Percentiles rank a stretch among this genome's conserved stretches.
Conservation (phyloP, 2,329 filamentous ascomycete species). For the Exophiala viscosa region DNA sequence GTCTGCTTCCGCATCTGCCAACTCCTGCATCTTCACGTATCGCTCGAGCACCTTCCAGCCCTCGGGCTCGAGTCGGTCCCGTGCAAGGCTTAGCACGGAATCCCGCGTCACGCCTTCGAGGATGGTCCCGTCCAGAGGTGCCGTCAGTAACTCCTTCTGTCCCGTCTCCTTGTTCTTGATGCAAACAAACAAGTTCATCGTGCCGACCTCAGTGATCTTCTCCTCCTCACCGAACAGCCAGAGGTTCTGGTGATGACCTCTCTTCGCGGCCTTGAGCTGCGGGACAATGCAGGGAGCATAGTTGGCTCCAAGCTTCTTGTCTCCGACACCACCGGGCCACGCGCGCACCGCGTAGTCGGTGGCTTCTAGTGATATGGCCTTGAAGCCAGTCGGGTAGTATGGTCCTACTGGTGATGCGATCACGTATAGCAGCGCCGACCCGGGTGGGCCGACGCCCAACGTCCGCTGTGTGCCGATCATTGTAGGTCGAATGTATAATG, state of each 20-base stretch:
- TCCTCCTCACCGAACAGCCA: slow-evolving; percentile 97
- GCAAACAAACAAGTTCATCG: slow-evolving; percentile 96
- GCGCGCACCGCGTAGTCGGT: slow-evolving; percentile 95
- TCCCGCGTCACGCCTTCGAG: slow-evolving; percentile 92
- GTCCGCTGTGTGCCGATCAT: slow-evolving; percentile 97
- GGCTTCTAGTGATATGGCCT: slow-evolving; percentile 90
- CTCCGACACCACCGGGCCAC: slow-evolving; percentile 95
- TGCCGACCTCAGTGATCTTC: slow-evolving; percentile 94
- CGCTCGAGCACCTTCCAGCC: slow-evolving; percentile 87
- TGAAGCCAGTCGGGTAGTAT: slow-evolving; percentile 98
- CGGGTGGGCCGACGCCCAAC: slow-evolving; percentile 86
- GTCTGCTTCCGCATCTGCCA: slow-evolving; percentile 75
- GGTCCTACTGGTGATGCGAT: slow-evolving; percentile 96
- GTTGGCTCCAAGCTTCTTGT: slow-evolving; percentile 98
- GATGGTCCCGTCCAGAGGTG: slow-evolving; percentile 93
- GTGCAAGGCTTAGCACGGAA: slow-evolving; percentile 79
- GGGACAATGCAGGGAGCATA: slow-evolving; percentile 99
- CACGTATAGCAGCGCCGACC: slow-evolving; percentile 85
- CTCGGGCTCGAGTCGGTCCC: slow-evolving; percentile 75
- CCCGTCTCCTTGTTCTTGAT: slow-evolving; percentile 82
- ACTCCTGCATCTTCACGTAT: slow-evolving; percentile 86
- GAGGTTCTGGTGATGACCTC: slow-evolving; percentile 95
- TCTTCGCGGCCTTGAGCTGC: slow-evolving; percentile 82
- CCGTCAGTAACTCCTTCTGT: slow-evolving; percentile 88
- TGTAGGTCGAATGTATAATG: slow-evolving; percentile 89